These are phyloP conservation scores for Neofusicoccum parvum DNA, from an alignment of 2,329 filamentous ascomycete species.

Conservation along the genomic window DNA sequence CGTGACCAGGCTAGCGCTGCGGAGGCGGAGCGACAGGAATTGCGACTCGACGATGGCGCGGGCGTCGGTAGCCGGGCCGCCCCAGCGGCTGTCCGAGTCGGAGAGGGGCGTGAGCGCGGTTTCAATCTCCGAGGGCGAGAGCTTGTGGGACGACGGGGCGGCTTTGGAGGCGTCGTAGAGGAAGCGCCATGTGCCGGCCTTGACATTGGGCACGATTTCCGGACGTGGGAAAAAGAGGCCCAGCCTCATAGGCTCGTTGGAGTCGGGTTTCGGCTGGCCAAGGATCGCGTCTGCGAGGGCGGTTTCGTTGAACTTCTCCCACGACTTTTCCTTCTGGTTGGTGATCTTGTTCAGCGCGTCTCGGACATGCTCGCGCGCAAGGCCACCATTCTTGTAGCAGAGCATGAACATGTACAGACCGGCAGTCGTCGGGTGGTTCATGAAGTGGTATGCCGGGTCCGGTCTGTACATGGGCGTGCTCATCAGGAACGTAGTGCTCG, in stretches of 20 bases:
- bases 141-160: conserved; percentile 32
- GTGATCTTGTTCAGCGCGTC: conserved; percentile 68
- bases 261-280: conserved; percentile 54
- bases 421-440: conserved; percentile 91
- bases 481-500: conserved; percentile 97
- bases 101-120: conserved; percentile 47
- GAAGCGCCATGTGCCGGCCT: conserved; percentile 84
- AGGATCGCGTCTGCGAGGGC: conserved; percentile 71
- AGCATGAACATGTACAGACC: conserved; percentile 99
- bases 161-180: conserved; percentile 50
- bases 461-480: conserved; percentile 89
- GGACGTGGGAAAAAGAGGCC: conserved; percentile 94
- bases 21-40: conserved; percentile 84
- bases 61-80: conserved; percentile 68
- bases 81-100: conserved; percentile 56
- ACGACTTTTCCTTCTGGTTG: conserved; percentile 57
- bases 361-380: conserved; percentile 87
- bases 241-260: conserved; percentile 68
- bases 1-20: conserved; percentile 73
- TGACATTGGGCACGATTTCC: conserved; percentile 93
- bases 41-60: conserved; percentile 93
- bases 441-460: conserved; percentile 91
- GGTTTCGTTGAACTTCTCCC: conserved; percentile 78
- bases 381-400: conserved; percentile 97
- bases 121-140: neutral